Evolutionary conservation across 345 rosid genomes (phyloP).

Genomic region (Cochlearia excelsa): DNA sequence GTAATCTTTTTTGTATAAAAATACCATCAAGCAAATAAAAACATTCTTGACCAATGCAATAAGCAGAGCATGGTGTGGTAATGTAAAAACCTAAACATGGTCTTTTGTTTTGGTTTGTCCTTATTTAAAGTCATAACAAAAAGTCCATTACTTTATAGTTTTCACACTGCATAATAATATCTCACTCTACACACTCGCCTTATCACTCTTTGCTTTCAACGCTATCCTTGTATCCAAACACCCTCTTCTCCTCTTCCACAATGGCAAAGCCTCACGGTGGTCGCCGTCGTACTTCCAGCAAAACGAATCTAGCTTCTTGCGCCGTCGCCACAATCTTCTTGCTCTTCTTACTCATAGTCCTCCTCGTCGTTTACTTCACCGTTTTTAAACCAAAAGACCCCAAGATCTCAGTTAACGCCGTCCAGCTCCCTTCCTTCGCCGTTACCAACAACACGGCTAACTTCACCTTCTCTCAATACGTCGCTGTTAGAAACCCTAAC

Average conservation of each 20-base stretch:
- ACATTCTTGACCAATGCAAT: conserved; percentile 17
- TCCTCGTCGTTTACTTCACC: conserved; percentile 84
- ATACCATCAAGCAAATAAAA: not conserved
- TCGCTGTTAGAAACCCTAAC: conserved; percentile 83
- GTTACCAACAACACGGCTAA: conserved; percentile 75
- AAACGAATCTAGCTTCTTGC: conserved; percentile 91
- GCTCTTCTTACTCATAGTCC: conserved; percentile 54
- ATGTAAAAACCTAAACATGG: not conserved
- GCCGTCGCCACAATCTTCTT: conserved; percentile 85
- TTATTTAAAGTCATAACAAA: not conserved
- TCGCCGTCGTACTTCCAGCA: conserved; percentile 42
- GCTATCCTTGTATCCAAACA: conserved; percentile 22
- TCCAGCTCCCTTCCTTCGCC: conserved; percentile 93
- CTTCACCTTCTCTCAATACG: conserved; percentile 89
- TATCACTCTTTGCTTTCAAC: conserved; percentile 4
- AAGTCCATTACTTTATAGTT: conserved; percentile 1
- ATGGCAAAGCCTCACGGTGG: conserved; percentile 37
- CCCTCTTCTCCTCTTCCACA: conserved; percentile 12
- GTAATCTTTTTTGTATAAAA: conserved; percentile 6
- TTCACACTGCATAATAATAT: conserved; percentile 5
- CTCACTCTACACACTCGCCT: conserved; percentile 2
- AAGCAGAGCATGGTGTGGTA: not conserved
- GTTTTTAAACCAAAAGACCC: conserved; percentile 89
- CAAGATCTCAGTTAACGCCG: conserved; percentile 76
- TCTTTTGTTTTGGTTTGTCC: not conserved